Evolutionary conservation across 1,284 basidiomycete species (phyloP), one percentile per base, ranked within the genome.

Genomic region (Nidula niveotomentosa): DNA sequence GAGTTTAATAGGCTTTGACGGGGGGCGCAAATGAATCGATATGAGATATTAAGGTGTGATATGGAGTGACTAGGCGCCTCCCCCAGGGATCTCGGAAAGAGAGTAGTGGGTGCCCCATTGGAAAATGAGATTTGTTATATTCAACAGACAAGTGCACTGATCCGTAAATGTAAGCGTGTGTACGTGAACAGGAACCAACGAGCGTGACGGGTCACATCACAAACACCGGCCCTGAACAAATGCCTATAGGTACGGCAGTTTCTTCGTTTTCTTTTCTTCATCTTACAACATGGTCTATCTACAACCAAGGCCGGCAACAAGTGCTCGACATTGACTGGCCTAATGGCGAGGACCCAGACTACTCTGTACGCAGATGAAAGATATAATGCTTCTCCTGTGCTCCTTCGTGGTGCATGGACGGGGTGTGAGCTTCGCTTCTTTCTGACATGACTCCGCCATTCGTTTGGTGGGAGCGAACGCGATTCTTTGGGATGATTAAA

Each of bases 261-360:
- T 52, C 48, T 55, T 53, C 17, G 46, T 63, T 56, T 56, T 46
- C 44, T 30, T 56, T 67, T 70, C 62, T 70, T 69, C 70, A 76
- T 79, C 83, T 83, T 83, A 83, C 82, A 80, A 68, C 69, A 69
- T 67, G 83, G 81, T 84, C 81, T 74, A 73, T 78, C 74, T 76
- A 77, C 78, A 77, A 87, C 84, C 85, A 86, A 87, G 83, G 84
- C 75, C 79, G 79, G 72, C 76, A 69, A 73, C 73, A 74, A 64
- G 61, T 59, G 56, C 59, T 56, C 58, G 62, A 77, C 74, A 76
- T 76, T 76, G 77, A 62, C 70, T 60, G 69, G 73, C 84, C 77
- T 84, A 90, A 90, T 90, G 88, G 86, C 82, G 74, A 80, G 77
- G 84, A 86, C 84, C 86, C 68, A 90, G 83, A 90, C 30, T n/a